Evolutionary conservation across 2,329 filamentous ascomycete species (phyloP), one percentile per base, ranked within the genome.

Genomic region (Ceratocystis eucalypticola): DNA sequence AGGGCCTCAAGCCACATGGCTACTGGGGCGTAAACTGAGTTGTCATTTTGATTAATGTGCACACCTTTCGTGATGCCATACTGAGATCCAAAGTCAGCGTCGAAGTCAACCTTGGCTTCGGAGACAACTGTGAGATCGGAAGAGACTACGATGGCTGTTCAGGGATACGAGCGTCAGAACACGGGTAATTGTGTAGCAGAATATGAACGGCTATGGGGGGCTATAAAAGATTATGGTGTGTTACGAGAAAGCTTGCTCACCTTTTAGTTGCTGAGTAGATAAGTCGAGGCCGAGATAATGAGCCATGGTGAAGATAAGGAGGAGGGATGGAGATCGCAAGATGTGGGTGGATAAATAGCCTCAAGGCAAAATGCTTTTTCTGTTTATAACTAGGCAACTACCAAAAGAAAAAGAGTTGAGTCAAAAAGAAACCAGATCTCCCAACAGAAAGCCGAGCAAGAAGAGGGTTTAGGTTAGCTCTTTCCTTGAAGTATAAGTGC

Each of bases 251-350:
- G 12, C 25, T 53, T 15, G 25, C 67, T 70, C 76, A 85, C 90
- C 92, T 82, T 99, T 97, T 67, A 97, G 82, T 75, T 97, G 93
- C 76, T 97, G 94, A 67, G 94, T 97, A 55, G 92, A 96, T 68
- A 97, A 86, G 77, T 99, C 94, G 75, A 97, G 92, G 68, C 94
- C 94, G 73, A 96, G 81, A 74, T 96, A 96, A 69, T 96, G 79
- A 33, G 67, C 28, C 66, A 68, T 68, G 12, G 8, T 61, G 50
- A 12, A 22, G 37, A n/a, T 17, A 17, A 33, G 41, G 12, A 10
- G 44, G 28, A 17, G 22, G 17, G 12, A 57, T 28, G 22, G 17
- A 59, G 53, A 59, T 30, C 28, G 33, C 15, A 30, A 59, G 28
- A 7, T 30, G 8, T 63, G 61, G 25, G n/a, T 63, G 61, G 25